These are phyloP conservation scores for Striga asiatica DNA, from an alignment of 257 asterid species.

Conservation along the genomic window DNA sequence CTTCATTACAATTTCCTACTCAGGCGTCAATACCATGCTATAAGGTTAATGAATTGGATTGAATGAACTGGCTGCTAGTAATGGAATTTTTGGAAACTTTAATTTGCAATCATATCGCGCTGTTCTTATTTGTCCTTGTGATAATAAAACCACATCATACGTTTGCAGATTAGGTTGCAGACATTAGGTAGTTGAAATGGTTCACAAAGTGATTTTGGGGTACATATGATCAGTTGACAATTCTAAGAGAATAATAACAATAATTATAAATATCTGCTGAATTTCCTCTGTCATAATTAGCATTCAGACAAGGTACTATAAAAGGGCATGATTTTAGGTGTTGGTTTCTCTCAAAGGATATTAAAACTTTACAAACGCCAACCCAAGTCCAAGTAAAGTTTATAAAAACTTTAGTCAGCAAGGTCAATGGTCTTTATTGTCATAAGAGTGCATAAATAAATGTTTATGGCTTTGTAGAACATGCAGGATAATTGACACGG, in stretches of 20 bases:
- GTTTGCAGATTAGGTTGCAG: neutral
- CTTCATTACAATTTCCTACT: neutral
- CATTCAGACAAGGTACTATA: neutral
- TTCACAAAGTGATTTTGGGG: neutral
- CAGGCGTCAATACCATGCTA: constrained; percentile 3
- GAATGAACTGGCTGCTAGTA: neutral
- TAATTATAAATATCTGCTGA: neutral
- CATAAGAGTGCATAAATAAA: neutral
- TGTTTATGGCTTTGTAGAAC: constrained; percentile 1
- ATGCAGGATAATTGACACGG: too few relatives aligned
- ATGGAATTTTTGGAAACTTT: neutral
- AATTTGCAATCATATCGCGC: neutral
- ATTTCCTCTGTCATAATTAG: neutral
- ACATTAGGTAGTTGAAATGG: constrained; percentile 9
- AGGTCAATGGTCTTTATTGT: neutral
- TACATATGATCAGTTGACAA: neutral
- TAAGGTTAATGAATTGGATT: neutral
- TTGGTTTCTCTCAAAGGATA: neutral
- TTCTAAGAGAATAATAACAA: neutral
- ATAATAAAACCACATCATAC: neutral
- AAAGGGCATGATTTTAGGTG: neutral
- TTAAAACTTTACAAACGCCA: neutral
- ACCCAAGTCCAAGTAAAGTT: neutral
- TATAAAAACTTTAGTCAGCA: neutral
- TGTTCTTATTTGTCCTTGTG: neutral